phyloP scores from a whole-genome alignment of 2,329 filamentous ascomycete genomes.

The Cladosporium sphaerospermum region DNA sequence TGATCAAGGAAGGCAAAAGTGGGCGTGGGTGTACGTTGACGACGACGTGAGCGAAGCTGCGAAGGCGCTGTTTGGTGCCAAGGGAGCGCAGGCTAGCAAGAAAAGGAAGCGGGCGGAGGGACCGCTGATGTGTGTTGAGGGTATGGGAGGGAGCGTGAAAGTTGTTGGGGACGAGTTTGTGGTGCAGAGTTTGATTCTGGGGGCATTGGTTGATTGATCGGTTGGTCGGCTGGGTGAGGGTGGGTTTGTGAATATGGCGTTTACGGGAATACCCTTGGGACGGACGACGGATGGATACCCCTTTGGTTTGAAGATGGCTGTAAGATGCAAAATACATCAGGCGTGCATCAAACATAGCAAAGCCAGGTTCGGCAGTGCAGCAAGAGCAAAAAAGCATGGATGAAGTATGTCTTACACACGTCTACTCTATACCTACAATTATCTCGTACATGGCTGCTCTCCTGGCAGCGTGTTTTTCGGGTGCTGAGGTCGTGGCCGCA shows the following conservation, averaged over 20 bases:
- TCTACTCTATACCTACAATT: constrained; percentile 23
- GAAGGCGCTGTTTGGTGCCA: constrained; percentile 41
- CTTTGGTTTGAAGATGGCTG: background rate
- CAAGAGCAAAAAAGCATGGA: background rate
- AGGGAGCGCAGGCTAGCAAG: constrained; percentile 21
- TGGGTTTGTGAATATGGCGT: background rate
- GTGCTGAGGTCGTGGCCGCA: background rate
- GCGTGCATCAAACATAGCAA: background rate
- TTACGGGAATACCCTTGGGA: background rate
- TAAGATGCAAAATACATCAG: background rate
- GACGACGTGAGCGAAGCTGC: constrained; percentile 53
- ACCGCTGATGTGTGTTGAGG: constrained; percentile 12
- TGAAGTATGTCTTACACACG: constrained; percentile 24
- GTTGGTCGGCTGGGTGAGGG: background rate
- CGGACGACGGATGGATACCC: background rate
- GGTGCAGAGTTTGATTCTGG: constrained; percentile 86
- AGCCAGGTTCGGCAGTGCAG: background rate
- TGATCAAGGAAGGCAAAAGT: constrained; percentile 46
- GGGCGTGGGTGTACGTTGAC: constrained; percentile 77
- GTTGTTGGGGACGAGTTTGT: constrained; percentile 81
- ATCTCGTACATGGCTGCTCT: constrained; percentile 8
- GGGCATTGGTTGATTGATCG: constrained; percentile 58
- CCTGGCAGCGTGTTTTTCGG: background rate
- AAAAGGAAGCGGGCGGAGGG: constrained; percentile 30
- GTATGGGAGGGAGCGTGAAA: constrained; percentile 46